These are phyloP conservation scores for Cyamopsis tetragonoloba DNA, from an alignment of 306 rosid species.

Conservation along the genomic window DNA sequence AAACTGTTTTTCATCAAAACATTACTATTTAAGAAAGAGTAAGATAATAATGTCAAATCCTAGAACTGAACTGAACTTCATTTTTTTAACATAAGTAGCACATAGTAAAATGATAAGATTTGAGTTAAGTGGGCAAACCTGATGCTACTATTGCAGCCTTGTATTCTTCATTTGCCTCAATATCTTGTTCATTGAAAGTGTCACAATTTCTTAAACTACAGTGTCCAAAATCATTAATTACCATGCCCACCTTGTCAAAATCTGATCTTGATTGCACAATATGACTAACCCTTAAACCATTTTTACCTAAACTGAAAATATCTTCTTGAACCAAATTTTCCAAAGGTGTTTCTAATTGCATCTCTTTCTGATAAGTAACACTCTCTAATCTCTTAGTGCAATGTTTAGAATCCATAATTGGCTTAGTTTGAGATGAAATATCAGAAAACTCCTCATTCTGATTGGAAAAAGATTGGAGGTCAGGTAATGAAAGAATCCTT, in stretches of 20 bases:
- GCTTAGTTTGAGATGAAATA: neutral
- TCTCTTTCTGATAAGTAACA: neutral
- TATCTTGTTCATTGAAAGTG: conserved; percentile 11
- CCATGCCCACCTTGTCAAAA: neutral
- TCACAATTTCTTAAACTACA: neutral
- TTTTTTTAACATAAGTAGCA: no score
- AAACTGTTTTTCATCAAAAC: neutral
- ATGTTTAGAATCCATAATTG: neutral
- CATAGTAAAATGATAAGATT: neutral
- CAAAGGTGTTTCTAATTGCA: neutral
- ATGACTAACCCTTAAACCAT: neutral
- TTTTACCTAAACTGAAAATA: neutral
- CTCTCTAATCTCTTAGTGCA: neutral
- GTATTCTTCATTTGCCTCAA: neutral
- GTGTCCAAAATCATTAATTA: conserved; percentile 10
- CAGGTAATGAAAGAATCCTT: conserved; percentile 26
- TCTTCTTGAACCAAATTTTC: conserved; percentile 11
- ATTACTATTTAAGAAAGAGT: neutral
- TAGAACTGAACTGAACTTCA: neutral
- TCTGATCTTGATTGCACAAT: neutral
- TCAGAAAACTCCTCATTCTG: neutral
- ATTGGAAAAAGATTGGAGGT: conserved; percentile 18
- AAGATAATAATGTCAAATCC: neutral
- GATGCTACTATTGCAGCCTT: conserved; percentile 10
- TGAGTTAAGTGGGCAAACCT: neutral